Percentiles rank a stretch among this genome's conserved stretches.
phyloP scores from a whole-genome alignment of 345 rosid species.

The Eucalyptus shirleyi region DNA sequence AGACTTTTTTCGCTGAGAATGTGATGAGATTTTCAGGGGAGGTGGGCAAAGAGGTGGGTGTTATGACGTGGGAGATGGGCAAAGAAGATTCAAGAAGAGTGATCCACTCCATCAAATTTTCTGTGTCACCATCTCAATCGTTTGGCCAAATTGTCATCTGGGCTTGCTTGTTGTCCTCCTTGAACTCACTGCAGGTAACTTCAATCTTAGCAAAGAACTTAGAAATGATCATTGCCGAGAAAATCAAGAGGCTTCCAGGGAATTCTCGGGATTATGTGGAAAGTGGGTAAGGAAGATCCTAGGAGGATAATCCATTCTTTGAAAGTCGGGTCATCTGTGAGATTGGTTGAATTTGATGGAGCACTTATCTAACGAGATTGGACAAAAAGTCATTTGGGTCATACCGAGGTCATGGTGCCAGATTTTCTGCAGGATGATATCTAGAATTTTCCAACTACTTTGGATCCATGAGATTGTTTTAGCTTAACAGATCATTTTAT shows the following conservation, averaged over 20 bases:
- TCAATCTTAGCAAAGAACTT: background rate
- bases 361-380: constrained; percentile 54
- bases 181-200: constrained; percentile 23
- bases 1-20: background rate
- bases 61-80: background rate
- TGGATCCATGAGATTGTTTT: background rate
- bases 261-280: constrained; percentile 11
- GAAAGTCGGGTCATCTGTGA: constrained; percentile 64
- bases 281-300: constrained; percentile 56
- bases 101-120: constrained; percentile 12
- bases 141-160: constrained; percentile 23
- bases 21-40: background rate
- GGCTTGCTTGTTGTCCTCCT: constrained; percentile 24
- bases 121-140: constrained; percentile 4
- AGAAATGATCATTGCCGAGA: background rate
- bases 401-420: constrained; percentile 70
- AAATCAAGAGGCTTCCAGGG: constrained; percentile 13
- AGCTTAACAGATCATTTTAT: background rate
- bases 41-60: background rate
- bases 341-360: constrained; percentile 47
- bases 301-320: constrained; percentile 55
- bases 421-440: constrained; percentile 55
- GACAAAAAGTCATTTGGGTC: constrained; percentile 59
- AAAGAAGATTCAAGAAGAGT: constrained; percentile 17
- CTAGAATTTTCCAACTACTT: background rate